These are phyloP conservation scores for Cyanophora paradoxa DNA, from an alignment of 78 protist species.

Conservation along the genomic window DNA sequence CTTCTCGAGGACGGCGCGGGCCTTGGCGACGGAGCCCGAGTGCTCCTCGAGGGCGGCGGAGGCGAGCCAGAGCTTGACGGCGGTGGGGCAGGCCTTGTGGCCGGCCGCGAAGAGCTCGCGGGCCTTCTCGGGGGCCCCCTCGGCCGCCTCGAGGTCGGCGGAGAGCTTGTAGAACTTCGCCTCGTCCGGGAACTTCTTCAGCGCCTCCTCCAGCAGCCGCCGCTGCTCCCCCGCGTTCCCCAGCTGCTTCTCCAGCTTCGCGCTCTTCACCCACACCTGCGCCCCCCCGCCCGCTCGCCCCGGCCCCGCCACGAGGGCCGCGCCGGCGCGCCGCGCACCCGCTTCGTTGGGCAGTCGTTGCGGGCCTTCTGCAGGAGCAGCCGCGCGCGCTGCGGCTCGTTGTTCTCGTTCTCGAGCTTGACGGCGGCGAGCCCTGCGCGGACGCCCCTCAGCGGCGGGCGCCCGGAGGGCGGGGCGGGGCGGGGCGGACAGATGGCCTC, in stretches of 20 bases:
- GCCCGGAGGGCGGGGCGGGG: too few relatives aligned
- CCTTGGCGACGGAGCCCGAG: conserved; percentile 18
- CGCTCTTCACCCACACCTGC: conserved; percentile 90
- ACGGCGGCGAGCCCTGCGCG: conserved; percentile 94
- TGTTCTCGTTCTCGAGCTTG: conserved; percentile 83
- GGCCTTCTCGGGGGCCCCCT: conserved; percentile 36
- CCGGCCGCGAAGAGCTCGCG: conserved; percentile 28
- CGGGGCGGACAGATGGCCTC: conserved; percentile 45
- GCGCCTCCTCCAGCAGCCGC: conserved; percentile 32
- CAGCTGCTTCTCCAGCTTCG: conserved; percentile 36
- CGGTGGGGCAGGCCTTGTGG: conserved; percentile 2
- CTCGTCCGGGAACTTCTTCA: conserved; percentile 39
- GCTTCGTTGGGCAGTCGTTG: too few relatives aligned
- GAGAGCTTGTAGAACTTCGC: conserved; percentile 59
- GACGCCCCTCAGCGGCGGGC: neutral
- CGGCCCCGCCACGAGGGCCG: too few relatives aligned
- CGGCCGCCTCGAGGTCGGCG: neutral
- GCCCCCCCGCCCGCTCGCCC: too few relatives aligned
- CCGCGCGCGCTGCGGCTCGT: conserved; percentile 15
- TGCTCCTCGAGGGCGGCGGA: conserved; percentile 48
- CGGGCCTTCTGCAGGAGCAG: conserved; percentile 45
- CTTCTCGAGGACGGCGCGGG: conserved; percentile 66
- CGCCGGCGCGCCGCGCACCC: too few relatives aligned
- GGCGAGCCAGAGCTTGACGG: conserved; percentile 62
- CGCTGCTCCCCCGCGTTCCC: conserved; percentile 24